These are phyloP conservation scores for Melanogaster broomeanus DNA, from an alignment of 768 basidiomycete species.

Conservation along the genomic window DNA sequence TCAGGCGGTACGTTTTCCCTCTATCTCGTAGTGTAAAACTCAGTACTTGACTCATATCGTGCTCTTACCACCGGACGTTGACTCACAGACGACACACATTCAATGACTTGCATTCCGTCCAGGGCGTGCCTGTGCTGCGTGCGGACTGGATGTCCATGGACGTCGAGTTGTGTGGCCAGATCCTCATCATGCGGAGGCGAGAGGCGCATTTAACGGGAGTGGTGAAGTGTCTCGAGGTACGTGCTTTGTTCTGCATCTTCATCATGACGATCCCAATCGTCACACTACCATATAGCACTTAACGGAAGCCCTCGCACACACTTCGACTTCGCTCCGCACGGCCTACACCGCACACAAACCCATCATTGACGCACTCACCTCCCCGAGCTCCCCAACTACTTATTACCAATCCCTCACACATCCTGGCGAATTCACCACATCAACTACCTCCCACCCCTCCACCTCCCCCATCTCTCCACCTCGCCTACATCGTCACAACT, in stretches of 20 bases:
- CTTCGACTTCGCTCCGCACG: constrained; percentile 57
- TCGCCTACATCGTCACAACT: neutral
- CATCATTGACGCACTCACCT: constrained; percentile 47
- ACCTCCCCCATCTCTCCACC: neutral
- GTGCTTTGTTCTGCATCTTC: constrained; percentile 13
- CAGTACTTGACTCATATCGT: constrained; percentile 3
- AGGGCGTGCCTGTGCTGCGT: constrained; percentile 47
- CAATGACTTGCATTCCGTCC: constrained; percentile 57
- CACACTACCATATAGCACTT: constrained; percentile 40
- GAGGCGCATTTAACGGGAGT: constrained; percentile 70
- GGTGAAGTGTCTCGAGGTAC: constrained; percentile 56
- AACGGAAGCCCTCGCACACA: constrained; percentile 50
- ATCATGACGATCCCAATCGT: constrained; percentile 1
- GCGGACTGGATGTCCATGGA: constrained; percentile 74
- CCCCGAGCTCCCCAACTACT: neutral
- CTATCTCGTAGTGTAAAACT: neutral
- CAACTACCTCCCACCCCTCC: neutral
- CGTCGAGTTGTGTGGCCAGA: constrained; percentile 75
- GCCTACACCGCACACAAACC: constrained; percentile 57
- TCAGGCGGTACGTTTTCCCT: constrained; percentile 19
- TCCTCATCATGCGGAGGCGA: constrained; percentile 67
- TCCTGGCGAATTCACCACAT: neutral
- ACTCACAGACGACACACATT: constrained; percentile 59
- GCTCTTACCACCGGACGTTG: neutral
- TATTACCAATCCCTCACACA: neutral